These are phyloP conservation scores for Annona cherimola DNA, from an alignment of 164 flowering plant genomes.

Conservation along the genomic window DNA sequence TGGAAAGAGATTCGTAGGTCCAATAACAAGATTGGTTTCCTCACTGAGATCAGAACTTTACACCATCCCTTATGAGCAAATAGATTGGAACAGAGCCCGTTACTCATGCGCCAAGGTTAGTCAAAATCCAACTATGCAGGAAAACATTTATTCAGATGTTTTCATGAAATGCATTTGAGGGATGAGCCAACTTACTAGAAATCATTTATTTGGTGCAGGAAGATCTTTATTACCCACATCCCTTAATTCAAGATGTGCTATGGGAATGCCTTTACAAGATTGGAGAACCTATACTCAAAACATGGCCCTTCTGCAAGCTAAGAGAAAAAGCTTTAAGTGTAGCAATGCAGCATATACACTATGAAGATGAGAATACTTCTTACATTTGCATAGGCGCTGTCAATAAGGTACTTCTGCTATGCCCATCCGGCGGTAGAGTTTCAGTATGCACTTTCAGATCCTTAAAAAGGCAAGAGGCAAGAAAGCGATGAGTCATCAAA, in stretches of 20 bases:
- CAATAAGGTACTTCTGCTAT: constrained; percentile 21
- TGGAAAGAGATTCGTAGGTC: constrained; percentile 46
- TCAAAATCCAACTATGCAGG: background rate
- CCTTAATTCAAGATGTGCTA: constrained; percentile 27
- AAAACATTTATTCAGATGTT: background rate
- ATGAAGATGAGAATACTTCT: constrained; percentile 31
- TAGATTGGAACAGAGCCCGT: constrained; percentile 45
- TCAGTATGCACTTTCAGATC: too few species aligned
- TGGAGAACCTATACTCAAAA: constrained; percentile 27
- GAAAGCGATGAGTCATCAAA: too few species aligned
- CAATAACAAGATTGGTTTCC: constrained; percentile 27
- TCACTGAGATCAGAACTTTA: constrained; percentile 39
- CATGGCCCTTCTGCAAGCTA: constrained; percentile 28
- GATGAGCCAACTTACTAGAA: background rate
- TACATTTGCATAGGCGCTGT: constrained; percentile 31
- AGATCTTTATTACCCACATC: constrained; percentile 39
- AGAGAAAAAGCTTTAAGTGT: constrained; percentile 28
- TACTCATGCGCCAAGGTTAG: constrained; percentile 47
- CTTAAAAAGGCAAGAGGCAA: too few species aligned
- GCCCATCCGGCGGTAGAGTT: too few species aligned
- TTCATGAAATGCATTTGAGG: background rate
- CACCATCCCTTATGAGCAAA: constrained; percentile 28
- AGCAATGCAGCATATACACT: constrained; percentile 29
- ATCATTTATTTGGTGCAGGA: constrained; percentile 20
- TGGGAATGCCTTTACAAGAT: constrained; percentile 32